A percentile compares a stretch with the other conserved stretches of the same genome.
phyloP scores from a whole-genome alignment of 2,329 filamentous ascomycete genomes.

The Simplicillium sp. region DNA sequence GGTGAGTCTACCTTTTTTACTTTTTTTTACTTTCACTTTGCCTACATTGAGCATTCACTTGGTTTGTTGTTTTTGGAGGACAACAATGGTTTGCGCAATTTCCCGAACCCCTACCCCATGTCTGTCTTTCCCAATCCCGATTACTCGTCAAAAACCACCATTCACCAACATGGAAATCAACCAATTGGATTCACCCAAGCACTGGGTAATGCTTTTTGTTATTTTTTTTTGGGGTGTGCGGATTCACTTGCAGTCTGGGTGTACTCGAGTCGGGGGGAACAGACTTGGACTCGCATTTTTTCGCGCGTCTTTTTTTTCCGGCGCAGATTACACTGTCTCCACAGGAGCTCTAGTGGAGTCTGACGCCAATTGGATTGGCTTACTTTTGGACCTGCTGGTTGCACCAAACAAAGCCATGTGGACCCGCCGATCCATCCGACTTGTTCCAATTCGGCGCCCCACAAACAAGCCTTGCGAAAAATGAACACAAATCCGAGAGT shows the following conservation, averaged over 20 bases:
- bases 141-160: too few relatives aligned
- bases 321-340: constrained; percentile 21
- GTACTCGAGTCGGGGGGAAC: too few relatives aligned
- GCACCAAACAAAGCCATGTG: constrained; percentile 15
- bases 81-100: background rate
- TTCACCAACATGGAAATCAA: too few relatives aligned
- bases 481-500: too few relatives aligned
- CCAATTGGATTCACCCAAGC: too few relatives aligned
- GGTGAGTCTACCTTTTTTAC: constrained; percentile 35
- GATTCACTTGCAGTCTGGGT: too few relatives aligned
- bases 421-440: constrained; percentile 15
- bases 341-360: constrained; percentile 20
- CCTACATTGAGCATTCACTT: constrained; percentile 9
- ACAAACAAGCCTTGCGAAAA: background rate
- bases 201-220: constrained; percentile 1
- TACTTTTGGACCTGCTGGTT: constrained; percentile 5
- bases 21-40: constrained; percentile 1
- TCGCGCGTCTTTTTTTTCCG: constrained; percentile 14
- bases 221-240: constrained; percentile 8
- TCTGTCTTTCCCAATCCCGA: too few relatives aligned
- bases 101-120: too few relatives aligned
- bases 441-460: constrained; percentile 4
- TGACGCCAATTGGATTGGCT: constrained; percentile 2
- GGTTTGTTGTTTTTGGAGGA: background rate
- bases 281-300: constrained; percentile 6